Percentiles rank a stretch among this genome's conserved stretches.
phyloP scores from a whole-genome alignment of 1,284 basidiomycete species.

The Papiliotrema flavescens region DNA sequence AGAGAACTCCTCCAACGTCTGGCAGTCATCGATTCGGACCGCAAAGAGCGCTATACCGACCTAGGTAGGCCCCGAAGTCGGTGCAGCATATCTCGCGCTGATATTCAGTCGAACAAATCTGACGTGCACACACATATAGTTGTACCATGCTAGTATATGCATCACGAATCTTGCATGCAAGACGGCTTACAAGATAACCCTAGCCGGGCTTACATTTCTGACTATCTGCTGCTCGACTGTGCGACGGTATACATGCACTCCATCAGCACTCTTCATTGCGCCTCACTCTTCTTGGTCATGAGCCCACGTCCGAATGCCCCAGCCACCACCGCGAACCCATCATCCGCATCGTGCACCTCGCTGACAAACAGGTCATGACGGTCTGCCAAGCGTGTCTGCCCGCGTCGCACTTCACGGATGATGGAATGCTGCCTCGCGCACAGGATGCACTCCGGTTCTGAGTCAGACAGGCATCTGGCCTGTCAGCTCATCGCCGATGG shows the following conservation, averaged over 20 bases:
- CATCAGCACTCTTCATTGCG: neutral
- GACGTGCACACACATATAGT: neutral
- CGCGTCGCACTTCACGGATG: slow-evolving; percentile 77
- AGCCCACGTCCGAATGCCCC: slow-evolving; percentile 73
- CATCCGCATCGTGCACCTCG: slow-evolving; percentile 78
- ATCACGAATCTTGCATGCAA: neutral
- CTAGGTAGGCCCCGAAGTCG: slow-evolving; percentile 24
- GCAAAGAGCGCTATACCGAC: slow-evolving; percentile 46
- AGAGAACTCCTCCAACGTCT: slow-evolving; percentile 31
- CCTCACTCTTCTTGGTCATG: slow-evolving; percentile 40
- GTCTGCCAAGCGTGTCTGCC: slow-evolving; percentile 75
- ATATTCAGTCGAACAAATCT: neutral
- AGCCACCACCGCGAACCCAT: slow-evolving; percentile 77
- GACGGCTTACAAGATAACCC: neutral
- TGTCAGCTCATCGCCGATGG: neutral
- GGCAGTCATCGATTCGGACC: slow-evolving; percentile 39
- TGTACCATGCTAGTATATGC: slow-evolving; percentile 8
- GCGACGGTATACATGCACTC: too few species aligned
- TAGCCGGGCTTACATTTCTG: neutral
- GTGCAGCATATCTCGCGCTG: neutral
- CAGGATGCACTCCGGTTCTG: slow-evolving; percentile 81
- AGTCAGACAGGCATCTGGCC: slow-evolving; percentile 70
- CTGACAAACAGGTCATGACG: slow-evolving; percentile 84
- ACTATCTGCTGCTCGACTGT: too few species aligned
- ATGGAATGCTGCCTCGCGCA: slow-evolving; percentile 84